A percentile compares a stretch with the other conserved stretches of the same genome.
phyloP scores from a whole-genome alignment of 768 basidiomycete species.

The Pleurotus citrinopileatus region DNA sequence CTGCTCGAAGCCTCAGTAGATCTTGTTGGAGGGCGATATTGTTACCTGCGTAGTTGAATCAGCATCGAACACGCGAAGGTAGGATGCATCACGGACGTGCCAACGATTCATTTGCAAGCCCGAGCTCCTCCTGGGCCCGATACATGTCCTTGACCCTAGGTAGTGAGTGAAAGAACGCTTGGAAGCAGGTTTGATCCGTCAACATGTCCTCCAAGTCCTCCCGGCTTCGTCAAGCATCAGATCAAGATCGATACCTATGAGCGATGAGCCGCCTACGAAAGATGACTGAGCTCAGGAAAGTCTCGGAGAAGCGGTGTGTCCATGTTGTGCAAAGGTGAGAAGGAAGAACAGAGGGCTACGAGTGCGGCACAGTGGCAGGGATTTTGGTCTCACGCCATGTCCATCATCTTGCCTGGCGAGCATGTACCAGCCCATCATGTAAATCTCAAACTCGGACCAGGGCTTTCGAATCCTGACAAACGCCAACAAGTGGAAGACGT shows the following conservation, averaged over 20 bases:
- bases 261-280: conserved; percentile 51
- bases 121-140: conserved; percentile 72
- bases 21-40: conserved; percentile 76
- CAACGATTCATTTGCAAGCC: conserved; percentile 81
- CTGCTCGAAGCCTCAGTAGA: conserved; percentile 71
- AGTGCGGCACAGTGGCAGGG: not conserved
- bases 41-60: conserved; percentile 44
- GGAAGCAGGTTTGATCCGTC: conserved; percentile 78
- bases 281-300: conserved; percentile 69
- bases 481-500: conserved; percentile 10
- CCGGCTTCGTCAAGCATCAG: conserved; percentile 44
- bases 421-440: conserved; percentile 67
- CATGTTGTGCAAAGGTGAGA: conserved; percentile 21
- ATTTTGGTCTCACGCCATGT: conserved; percentile 24
- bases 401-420: conserved; percentile 81
- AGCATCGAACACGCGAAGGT: not conserved
- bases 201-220: conserved; percentile 91
- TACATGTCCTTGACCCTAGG: conserved; percentile 72
- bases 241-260: not conserved
- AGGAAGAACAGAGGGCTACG: conserved; percentile 6
- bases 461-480: conserved; percentile 31
- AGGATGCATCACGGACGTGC: conserved; percentile 58
- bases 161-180: conserved; percentile 82
- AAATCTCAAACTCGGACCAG: conserved; percentile 86
- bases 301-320: conserved; percentile 50